These are phyloP conservation scores for Candida glaebosa DNA, from an alignment of 805 yeast species.

Conservation along the genomic window DNA sequence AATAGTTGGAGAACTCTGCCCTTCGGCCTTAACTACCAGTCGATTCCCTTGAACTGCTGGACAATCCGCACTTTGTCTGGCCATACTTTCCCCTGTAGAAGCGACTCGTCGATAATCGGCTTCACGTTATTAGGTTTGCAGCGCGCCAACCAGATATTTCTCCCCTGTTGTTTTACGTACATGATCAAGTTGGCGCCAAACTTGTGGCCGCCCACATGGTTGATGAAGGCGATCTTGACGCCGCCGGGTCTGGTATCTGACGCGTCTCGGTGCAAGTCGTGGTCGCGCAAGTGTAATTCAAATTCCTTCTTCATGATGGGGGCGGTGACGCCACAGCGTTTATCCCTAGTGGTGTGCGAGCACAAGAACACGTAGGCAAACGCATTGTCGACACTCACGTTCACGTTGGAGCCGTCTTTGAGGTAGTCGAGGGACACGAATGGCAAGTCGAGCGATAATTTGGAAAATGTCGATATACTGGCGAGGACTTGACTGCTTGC, in stretches of 20 bases:
- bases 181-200: constrained; percentile 86
- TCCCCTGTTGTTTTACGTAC: constrained; percentile 61
- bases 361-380: constrained; percentile 66
- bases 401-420: constrained; percentile 1
- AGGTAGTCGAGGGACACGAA: constrained; percentile 3
- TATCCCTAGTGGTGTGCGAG: constrained; percentile 89
- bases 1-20: too few relatives aligned
- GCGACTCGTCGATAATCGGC: constrained; percentile 72
- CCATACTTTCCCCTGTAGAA: constrained; percentile 69
- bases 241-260: constrained; percentile 78
- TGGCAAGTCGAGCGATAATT: neutral
- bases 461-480: constrained; percentile 23
- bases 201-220: constrained; percentile 96
- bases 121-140: constrained; percentile 74
- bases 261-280: constrained; percentile 69
- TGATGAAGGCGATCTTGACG: constrained; percentile 63
- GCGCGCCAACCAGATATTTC: constrained; percentile 84
- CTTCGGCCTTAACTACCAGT: constrained; percentile 46
- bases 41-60: constrained; percentile 50
- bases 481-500: neutral
- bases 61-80: constrained; percentile 62
- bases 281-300: constrained; percentile 66
- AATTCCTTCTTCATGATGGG: constrained; percentile 82
- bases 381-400: constrained; percentile 20
- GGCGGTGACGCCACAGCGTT: constrained; percentile 90